Evolutionary conservation across 192 early-diverging fungal genomes (phyloP).

Genomic region (Coemansia interrupta): DNA sequence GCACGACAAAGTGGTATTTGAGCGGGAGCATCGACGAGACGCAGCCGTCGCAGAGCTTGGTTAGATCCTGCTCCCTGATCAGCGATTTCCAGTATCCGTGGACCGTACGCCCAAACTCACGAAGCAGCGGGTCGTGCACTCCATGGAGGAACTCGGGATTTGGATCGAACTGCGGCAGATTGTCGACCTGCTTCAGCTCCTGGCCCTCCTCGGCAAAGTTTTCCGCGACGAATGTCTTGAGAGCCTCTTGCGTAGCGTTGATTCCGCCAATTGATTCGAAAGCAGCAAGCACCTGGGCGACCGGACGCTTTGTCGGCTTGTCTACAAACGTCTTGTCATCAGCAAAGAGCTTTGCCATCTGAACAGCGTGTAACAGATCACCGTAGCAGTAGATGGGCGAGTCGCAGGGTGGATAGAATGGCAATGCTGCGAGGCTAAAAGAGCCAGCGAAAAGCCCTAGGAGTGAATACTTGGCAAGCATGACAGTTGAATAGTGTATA

Average conservation of each 20-base stretch:
- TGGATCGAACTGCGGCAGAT: slow-evolving; percentile 32
- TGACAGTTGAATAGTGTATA: background rate
- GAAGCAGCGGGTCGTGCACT: slow-evolving; percentile 48
- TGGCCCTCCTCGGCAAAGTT: slow-evolving; percentile 58
- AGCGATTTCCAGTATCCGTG: slow-evolving; percentile 61
- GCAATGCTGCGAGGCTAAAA: background rate
- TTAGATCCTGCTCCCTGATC: slow-evolving; percentile 55
- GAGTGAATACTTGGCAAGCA: background rate
- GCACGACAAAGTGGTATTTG: slow-evolving; percentile 64
- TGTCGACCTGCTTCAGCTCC: slow-evolving; percentile 47
- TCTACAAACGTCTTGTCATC: slow-evolving; percentile 78
- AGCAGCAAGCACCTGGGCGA: slow-evolving; percentile 47
- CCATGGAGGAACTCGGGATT: slow-evolving; percentile 48
- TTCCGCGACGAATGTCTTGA: slow-evolving; percentile 54
- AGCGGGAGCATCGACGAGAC: slow-evolving; percentile 55
- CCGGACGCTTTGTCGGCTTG: slow-evolving; percentile 62
- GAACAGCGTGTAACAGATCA: slow-evolving; percentile 58
- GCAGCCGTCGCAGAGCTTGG: slow-evolving; percentile 57
- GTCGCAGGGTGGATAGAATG: too few species aligned
- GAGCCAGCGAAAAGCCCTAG: background rate
- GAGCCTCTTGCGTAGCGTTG: slow-evolving; percentile 24
- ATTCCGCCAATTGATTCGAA: slow-evolving; percentile 52
- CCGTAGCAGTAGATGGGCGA: slow-evolving; percentile 58
- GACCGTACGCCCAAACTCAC: slow-evolving; percentile 50
- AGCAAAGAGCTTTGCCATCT: slow-evolving; percentile 57